Evolutionary conservation across 768 basidiomycete genomes (phyloP).

Genomic region (Suillus bovinus): DNA sequence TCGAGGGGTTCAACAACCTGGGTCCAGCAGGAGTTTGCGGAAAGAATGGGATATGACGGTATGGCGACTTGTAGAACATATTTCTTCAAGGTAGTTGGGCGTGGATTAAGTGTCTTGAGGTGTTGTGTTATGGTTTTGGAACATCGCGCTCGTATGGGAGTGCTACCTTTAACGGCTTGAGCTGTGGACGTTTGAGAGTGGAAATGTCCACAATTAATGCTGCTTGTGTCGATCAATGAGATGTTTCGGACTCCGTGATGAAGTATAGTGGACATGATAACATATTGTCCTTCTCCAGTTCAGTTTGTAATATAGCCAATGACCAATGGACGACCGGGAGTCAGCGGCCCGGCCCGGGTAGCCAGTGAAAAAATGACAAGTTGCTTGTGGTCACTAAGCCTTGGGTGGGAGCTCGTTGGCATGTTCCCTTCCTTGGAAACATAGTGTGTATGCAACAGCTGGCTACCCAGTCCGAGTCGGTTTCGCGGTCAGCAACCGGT

Average conservation of each 20-base stretch:
- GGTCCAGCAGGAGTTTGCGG: slow-evolving; percentile 24
- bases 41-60: slow-evolving; percentile 16
- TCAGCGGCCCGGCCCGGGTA: no score
- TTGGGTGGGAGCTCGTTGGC: no score
- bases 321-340: no score
- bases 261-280: not conserved
- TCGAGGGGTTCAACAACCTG: slow-evolving; percentile 21
- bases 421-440: no score
- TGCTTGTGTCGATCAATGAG: not conserved
- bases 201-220: not conserved
- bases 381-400: no score
- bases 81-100: slow-evolving; percentile 3
- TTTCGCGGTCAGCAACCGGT: no score
- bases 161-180: not conserved
- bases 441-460: no score
- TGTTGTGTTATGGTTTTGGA: not conserved
- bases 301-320: no score
- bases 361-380: no score
- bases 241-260: not conserved
- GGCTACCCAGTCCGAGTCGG: no score
- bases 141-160: not conserved
- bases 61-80: slow-evolving; percentile 21
- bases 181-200: not conserved
- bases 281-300: not conserved
- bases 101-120: not conserved